Evolutionary conservation across 345 rosid species (phyloP).

Genomic region (Mallotus nudiflorus): DNA sequence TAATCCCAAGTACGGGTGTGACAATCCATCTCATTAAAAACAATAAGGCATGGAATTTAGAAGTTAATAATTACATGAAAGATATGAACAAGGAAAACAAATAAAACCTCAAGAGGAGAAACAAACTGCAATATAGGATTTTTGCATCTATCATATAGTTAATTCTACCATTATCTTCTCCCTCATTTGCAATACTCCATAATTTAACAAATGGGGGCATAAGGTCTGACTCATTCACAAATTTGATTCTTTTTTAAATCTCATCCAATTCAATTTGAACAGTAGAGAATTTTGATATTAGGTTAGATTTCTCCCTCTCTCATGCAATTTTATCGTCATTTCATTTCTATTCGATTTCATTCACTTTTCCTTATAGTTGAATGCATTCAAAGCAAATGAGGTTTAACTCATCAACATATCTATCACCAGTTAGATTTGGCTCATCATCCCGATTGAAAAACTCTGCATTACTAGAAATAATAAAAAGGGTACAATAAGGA

Average conservation of each 20-base stretch:
- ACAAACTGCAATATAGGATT: too few relatives aligned
- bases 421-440: constrained; percentile 13
- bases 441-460: constrained; percentile 22
- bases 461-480: constrained; percentile 19
- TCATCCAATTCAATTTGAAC: constrained; percentile 19
- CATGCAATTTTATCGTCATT: constrained; percentile 1
- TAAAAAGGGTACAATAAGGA: not conserved
- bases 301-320: constrained; percentile 18
- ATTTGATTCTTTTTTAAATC: constrained; percentile 1
- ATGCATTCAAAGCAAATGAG: constrained; percentile 16
- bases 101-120: not conserved
- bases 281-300: not conserved
- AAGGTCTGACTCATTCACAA: constrained; percentile 18
- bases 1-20: too few relatives aligned
- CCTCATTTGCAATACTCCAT: constrained; percentile 1
- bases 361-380: constrained; percentile 5
- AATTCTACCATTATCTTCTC: not conserved
- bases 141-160: not conserved
- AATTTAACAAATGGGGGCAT: constrained; percentile 23
- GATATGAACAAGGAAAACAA: not conserved
- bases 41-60: not conserved
- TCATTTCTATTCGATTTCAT: not conserved
- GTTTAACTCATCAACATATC: constrained; percentile 17
- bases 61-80: not conserved
- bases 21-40: not conserved